A percentile compares a stretch with the other conserved stretches of the same genome.
These are phyloP conservation scores for Cytospora mali DNA, from an alignment of 2,329 filamentous ascomycete species.

Conservation along the genomic window DNA sequence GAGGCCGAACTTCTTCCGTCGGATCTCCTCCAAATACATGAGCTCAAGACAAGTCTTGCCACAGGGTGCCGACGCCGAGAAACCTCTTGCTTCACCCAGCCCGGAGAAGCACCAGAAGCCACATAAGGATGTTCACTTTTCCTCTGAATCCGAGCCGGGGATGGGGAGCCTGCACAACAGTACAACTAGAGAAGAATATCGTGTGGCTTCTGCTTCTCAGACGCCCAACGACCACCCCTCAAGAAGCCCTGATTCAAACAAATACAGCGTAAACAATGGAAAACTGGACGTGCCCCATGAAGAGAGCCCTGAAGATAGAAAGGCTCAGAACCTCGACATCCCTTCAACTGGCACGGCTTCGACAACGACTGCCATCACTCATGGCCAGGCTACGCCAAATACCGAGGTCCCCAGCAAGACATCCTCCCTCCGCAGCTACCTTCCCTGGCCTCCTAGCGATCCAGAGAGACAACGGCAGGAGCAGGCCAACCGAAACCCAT, in stretches of 20 bases:
- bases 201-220: constrained; percentile 59
- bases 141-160: constrained; percentile 8
- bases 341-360: background rate
- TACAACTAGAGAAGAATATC: constrained; percentile 38
- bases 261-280: background rate
- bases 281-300: constrained; percentile 7
- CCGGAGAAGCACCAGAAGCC: constrained; percentile 24
- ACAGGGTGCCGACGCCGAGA: background rate
- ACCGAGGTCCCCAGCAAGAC: constrained; percentile 18
- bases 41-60: constrained; percentile 4
- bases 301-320: background rate
- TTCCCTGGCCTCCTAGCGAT: constrained; percentile 28
- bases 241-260: background rate
- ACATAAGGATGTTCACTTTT: constrained; percentile 31
- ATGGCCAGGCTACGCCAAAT: constrained; percentile 4
- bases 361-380: background rate
- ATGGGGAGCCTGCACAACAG: constrained; percentile 1
- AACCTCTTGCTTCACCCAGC: constrained; percentile 13
- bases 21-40: constrained; percentile 48
- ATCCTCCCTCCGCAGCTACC: constrained; percentile 23
- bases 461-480: constrained; percentile 48
- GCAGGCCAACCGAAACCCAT: constrained; percentile 48
- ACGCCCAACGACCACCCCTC: constrained; percentile 1
- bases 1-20: constrained; percentile 47
- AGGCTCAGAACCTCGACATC: background rate